These are phyloP conservation scores for Bacterosira constricta DNA, from an alignment of 108 stramenopile species.

Conservation along the genomic window DNA sequence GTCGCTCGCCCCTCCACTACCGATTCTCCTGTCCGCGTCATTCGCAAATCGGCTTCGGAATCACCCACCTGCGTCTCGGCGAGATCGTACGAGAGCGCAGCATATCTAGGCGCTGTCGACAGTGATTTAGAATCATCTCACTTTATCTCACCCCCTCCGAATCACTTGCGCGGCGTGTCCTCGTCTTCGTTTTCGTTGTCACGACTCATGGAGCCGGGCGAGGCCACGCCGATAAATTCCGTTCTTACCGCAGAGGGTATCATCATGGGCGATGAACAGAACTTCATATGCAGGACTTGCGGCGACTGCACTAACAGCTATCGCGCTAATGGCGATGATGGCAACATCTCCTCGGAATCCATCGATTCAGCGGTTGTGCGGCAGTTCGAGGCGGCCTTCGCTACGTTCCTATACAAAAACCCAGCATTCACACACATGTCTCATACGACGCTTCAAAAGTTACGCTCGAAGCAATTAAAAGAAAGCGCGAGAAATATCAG, in stretches of 20 bases:
- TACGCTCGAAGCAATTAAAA: slow-evolving; percentile 27
- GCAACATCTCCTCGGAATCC: neutral
- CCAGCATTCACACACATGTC: slow-evolving; percentile 46
- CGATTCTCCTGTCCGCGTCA: slow-evolving; percentile 37
- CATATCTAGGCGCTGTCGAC: neutral
- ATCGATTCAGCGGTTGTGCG: slow-evolving; percentile 17
- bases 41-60: slow-evolving; percentile 15
- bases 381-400: slow-evolving; percentile 44
- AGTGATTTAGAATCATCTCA: neutral
- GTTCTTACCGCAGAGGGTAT: slow-evolving; percentile 39
- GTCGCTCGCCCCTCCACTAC: slow-evolving; percentile 41
- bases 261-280: slow-evolving; percentile 3
- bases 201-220: neutral
- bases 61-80: neutral
- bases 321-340: neutral
- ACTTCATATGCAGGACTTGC: neutral
- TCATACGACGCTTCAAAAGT: slow-evolving; percentile 25
- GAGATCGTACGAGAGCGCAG: neutral
- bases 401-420: slow-evolving; percentile 44
- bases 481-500: slow-evolving; percentile 28
- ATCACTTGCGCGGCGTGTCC: neutral
- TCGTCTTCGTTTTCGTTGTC: neutral
- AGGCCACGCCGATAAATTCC: slow-evolving; percentile 5
- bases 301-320: neutral
- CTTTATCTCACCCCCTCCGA: neutral